These are phyloP conservation scores for Leucosporidium scottii DNA, from an alignment of 768 basidiomycete species.

Conservation along the genomic window DNA sequence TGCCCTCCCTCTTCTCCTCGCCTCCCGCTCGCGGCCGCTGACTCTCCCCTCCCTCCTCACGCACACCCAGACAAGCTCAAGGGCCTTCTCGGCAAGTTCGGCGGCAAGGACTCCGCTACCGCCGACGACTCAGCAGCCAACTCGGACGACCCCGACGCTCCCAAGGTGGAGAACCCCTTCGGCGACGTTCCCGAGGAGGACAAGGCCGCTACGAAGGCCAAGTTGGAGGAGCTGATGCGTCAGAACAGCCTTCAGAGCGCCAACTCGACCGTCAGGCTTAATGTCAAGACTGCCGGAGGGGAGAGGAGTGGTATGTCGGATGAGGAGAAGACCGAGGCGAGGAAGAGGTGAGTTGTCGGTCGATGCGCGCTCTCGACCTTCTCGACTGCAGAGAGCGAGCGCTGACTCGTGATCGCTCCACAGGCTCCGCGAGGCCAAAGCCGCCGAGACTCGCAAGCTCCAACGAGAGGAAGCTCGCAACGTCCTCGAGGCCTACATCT, in stretches of 20 bases:
- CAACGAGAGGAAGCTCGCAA: conserved; percentile 86
- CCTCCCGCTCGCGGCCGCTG: neutral
- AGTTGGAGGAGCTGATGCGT: conserved; percentile 50
- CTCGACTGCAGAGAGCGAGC: neutral
- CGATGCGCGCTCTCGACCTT: no score
- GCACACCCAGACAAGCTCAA: conserved; percentile 65
- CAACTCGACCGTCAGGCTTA: conserved; percentile 11
- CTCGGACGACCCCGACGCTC: conserved; percentile 35
- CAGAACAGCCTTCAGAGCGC: conserved; percentile 12
- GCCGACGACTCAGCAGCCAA: conserved; percentile 36
- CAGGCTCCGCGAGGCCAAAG: conserved; percentile 72
- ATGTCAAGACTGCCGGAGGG: neutral
- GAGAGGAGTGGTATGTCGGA: conserved; percentile 51
- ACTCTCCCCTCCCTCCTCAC: conserved; percentile 9
- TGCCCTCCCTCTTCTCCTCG: neutral
- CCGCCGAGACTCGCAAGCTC: conserved; percentile 65
- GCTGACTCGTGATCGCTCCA: neutral
- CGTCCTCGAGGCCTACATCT: conserved; percentile 84
- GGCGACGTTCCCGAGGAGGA: conserved; percentile 42
- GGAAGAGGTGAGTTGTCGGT: conserved; percentile 54
- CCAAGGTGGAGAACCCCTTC: conserved; percentile 39
- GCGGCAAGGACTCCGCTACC: conserved; percentile 40
- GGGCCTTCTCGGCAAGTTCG: conserved; percentile 57
- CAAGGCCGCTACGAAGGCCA: conserved; percentile 38
- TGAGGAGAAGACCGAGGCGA: conserved; percentile 63